These are phyloP conservation scores for Phoenix dactylifera DNA, from an alignment of 176 grass and related monocot species.

Conservation along the genomic window DNA sequence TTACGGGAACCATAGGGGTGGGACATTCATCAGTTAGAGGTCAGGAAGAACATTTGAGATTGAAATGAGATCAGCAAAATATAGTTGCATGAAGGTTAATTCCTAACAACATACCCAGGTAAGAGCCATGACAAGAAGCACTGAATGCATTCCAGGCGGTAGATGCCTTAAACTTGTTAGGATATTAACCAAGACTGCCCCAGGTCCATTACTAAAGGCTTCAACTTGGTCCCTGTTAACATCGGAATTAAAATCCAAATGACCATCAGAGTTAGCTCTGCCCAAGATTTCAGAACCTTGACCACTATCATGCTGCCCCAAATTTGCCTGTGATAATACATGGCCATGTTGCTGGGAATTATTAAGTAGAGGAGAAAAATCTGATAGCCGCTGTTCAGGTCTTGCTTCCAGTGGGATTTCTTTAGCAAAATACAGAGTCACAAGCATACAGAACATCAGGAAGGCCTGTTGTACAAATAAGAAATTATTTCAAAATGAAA, in stretches of 20 bases:
- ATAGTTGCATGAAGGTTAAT: too few species aligned
- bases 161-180: constrained; percentile 97
- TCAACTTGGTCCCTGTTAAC: constrained; percentile 32
- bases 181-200: constrained; percentile 91
- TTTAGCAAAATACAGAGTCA: constrained; percentile 93
- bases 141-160: constrained; percentile 81
- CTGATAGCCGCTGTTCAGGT: constrained; percentile 37
- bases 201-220: constrained; percentile 74
- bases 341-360: constrained; percentile 39
- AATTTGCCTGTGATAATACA: constrained; percentile 33
- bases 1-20: too few species aligned
- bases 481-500: neutral
- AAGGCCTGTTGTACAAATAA: constrained; percentile 65
- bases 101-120: constrained; percentile 61
- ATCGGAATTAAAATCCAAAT: constrained; percentile 24
- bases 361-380: constrained; percentile 80
- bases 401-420: constrained; percentile 69
- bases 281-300: constrained; percentile 16
- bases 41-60: too few species aligned
- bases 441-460: constrained; percentile 77
- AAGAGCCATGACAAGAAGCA: constrained; percentile 94
- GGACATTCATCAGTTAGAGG: too few species aligned
- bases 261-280: constrained; percentile 26
- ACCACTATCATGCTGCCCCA: constrained; percentile 32
- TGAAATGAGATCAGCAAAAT: too few species aligned